Conservation (phyloP, 2,329 filamentous ascomycete species). For the Cladosporium sp. region DNA sequence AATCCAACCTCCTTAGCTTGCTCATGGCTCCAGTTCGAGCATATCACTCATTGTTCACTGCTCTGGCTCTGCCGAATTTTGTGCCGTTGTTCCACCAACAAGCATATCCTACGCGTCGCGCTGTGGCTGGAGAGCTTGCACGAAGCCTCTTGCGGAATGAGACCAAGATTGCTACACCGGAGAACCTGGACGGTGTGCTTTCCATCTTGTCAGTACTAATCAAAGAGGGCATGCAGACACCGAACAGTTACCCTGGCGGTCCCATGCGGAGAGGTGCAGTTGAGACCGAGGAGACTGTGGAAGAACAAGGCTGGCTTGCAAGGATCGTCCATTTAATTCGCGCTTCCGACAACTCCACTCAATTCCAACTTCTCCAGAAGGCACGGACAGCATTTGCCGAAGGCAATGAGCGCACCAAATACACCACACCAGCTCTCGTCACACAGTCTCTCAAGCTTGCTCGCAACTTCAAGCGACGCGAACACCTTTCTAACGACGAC, state of each 20-base stretch:
- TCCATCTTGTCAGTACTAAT: constrained; percentile 87
- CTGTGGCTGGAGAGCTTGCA: constrained; percentile 84
- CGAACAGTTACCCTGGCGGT: constrained; percentile 78
- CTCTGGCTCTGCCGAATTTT: constrained; percentile 85
- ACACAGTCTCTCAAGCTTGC: constrained; percentile 88
- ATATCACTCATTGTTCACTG: constrained; percentile 94
- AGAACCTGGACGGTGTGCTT: constrained; percentile 82
- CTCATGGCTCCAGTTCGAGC: constrained; percentile 86
- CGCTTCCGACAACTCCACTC: constrained; percentile 81
- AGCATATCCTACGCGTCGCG: constrained; percentile 84
- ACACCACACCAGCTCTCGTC: constrained; percentile 87
- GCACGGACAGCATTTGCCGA: constrained; percentile 82
- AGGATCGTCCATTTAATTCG: constrained; percentile 85
- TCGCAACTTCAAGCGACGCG: constrained; percentile 79
- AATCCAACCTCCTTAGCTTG: constrained; percentile 83
- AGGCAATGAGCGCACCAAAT: constrained; percentile 92
- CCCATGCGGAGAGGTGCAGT: constrained; percentile 66
- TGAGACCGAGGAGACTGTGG: constrained; percentile 95
- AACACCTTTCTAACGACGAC: constrained; percentile 77
- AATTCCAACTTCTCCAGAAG: constrained; percentile 84
- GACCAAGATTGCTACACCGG: constrained; percentile 70
- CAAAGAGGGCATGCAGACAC: constrained; percentile 78
- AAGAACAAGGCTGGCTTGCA: constrained; percentile 96
- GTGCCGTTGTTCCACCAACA: constrained; percentile 86
- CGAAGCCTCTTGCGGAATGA: constrained; percentile 77